phyloP scores from a whole-genome alignment of 345 rosid genomes.

The Raphanus raphanistrum region DNA sequence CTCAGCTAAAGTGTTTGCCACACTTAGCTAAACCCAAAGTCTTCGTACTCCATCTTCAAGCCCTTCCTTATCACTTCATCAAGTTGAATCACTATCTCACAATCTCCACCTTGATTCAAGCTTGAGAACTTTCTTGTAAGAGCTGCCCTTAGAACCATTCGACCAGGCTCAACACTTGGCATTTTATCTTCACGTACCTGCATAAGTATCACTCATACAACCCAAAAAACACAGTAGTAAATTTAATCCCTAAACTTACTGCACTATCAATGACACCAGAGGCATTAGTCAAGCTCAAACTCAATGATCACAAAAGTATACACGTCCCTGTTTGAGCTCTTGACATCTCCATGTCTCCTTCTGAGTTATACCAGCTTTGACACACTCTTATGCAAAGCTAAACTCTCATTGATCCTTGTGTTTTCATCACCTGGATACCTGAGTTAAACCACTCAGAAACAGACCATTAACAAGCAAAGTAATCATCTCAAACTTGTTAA shows the following conservation, averaged over 20 bases:
- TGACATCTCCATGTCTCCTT: neutral
- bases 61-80: too few species aligned
- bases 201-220: neutral
- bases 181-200: neutral
- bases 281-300: neutral
- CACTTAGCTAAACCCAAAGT: too few species aligned
- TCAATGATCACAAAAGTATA: neutral
- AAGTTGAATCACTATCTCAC: too few species aligned
- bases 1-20: too few species aligned
- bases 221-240: neutral
- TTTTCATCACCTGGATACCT: neutral
- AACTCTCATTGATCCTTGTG: neutral
- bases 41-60: too few species aligned
- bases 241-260: neutral
- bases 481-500: neutral
- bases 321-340: neutral
- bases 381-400: neutral
- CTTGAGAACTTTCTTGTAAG: neutral
- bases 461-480: neutral
- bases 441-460: neutral
- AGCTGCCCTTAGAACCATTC: neutral
- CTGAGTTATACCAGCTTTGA: neutral
- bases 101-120: neutral
- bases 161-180: neutral
- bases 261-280: neutral